phyloP scores from a whole-genome alignment of 352 stramenopile genomes.

The Globisporangium nodosum region DNA sequence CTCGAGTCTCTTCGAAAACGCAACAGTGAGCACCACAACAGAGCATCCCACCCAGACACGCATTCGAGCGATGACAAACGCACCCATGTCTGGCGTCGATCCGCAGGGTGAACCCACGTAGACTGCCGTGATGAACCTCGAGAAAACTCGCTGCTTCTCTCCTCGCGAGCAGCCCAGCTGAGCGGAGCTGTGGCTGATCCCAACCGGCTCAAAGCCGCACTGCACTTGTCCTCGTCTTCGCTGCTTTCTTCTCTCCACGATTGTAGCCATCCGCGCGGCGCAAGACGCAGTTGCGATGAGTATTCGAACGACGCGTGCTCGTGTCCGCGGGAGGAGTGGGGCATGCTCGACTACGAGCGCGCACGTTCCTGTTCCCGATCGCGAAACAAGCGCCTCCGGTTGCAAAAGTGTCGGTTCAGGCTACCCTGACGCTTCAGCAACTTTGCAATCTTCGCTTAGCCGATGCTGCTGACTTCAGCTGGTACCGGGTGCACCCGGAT shows the following conservation, averaged over 20 bases:
- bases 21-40: too few relatives aligned
- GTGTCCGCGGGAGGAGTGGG: background rate
- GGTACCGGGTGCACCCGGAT: background rate
- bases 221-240: background rate
- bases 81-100: slow-evolving; percentile 1
- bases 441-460: background rate
- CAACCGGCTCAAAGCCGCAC: background rate
- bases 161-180: background rate
- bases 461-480: background rate
- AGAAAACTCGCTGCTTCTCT: background rate
- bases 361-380: background rate
- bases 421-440: background rate
- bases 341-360: background rate
- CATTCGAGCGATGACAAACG: background rate
- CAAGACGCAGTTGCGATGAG: background rate
- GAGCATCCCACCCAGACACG: background rate
- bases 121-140: background rate
- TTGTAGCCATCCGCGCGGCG: background rate
- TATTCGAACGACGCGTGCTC: background rate
- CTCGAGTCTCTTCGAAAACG: slow-evolving; percentile 2
- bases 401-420: background rate
- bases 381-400: background rate
- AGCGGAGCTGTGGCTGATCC: background rate
- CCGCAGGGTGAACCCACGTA: background rate
- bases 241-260: slow-evolving; percentile 4